A percentile compares a stretch with the other conserved stretches of the same genome.
Evolutionary conservation across 2,329 filamentous ascomycete genomes (phyloP).

Genomic region (Neophaeococcomyces aloes): DNA sequence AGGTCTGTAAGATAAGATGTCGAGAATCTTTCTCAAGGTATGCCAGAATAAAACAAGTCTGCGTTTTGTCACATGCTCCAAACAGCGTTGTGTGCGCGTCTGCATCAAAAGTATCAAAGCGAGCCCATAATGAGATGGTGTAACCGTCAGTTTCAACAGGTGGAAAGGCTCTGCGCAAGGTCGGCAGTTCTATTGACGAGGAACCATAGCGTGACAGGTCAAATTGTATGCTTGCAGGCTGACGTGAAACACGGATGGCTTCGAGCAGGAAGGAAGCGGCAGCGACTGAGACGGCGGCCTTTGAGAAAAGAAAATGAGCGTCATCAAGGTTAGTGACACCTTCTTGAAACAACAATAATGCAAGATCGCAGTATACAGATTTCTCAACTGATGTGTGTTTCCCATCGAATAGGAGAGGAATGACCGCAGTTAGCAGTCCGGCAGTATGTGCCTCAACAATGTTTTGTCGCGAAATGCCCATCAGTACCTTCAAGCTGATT

Average conservation of each 20-base stretch:
- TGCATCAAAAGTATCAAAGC: constrained; percentile 75
- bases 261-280: constrained; percentile 61
- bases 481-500: constrained; percentile 49
- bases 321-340: constrained; percentile 75
- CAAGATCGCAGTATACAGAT: constrained; percentile 54
- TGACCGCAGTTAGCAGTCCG: constrained; percentile 56
- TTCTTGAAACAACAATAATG: constrained; percentile 57
- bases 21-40: constrained; percentile 90
- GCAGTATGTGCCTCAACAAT: constrained; percentile 61
- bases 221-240: constrained; percentile 83
- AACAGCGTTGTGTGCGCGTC: constrained; percentile 88
- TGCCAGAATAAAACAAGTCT: constrained; percentile 85
- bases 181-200: constrained; percentile 79
- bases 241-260: constrained; percentile 62
- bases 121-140: constrained; percentile 80
- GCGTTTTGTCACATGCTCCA: constrained; percentile 81
- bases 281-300: constrained; percentile 41
- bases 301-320: constrained; percentile 62
- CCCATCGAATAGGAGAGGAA: constrained; percentile 52
- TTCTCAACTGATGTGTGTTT: constrained; percentile 47
- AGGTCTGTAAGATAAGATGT: constrained; percentile 93
- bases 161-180: constrained; percentile 75
- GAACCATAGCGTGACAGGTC: constrained; percentile 81
- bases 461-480: constrained; percentile 56
- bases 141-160: constrained; percentile 71